Evolutionary conservation across 2,329 filamentous ascomycete genomes (phyloP).

Genomic region (Colletotrichum navitas): DNA sequence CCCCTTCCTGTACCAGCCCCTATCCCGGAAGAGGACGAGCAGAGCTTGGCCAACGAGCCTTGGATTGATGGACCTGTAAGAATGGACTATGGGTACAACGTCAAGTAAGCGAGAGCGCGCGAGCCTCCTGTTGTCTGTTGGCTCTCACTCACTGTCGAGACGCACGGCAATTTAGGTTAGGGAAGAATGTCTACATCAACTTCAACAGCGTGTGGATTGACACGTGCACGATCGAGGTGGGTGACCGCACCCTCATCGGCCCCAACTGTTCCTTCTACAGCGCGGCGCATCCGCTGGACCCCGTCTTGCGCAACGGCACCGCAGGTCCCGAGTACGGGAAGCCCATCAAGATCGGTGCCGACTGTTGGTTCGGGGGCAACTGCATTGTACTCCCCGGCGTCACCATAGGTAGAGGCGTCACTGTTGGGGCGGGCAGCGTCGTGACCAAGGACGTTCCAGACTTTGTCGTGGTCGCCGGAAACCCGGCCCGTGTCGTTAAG

Average conservation of each 20-base stretch:
- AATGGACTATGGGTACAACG: conserved; percentile 83
- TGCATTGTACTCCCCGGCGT: conserved; percentile 80
- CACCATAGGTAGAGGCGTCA: conserved; percentile 79
- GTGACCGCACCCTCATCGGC: conserved; percentile 81
- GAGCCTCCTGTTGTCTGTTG: conserved; percentile 35
- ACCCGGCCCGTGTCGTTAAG: conserved; percentile 72
- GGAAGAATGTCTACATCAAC: conserved; percentile 81
- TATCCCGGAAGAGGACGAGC: conserved; percentile 61
- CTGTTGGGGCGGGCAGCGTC: conserved; percentile 84
- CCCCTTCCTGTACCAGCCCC: neutral
- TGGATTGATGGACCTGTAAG: conserved; percentile 78
- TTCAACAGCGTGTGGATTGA: conserved; percentile 82
- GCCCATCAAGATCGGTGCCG: conserved; percentile 81
- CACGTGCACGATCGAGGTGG: conserved; percentile 80
- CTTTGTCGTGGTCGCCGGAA: conserved; percentile 74
- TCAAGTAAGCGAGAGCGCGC: conserved; percentile 57
- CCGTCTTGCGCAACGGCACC: conserved; percentile 78
- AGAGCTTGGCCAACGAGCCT: conserved; percentile 75
- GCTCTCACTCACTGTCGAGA: neutral
- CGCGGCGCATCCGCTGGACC: conserved; percentile 83
- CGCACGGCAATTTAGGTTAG: conserved; percentile 60
- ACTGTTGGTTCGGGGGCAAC: conserved; percentile 84
- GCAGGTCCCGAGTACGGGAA: conserved; percentile 81
- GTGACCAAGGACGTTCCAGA: conserved; percentile 82
- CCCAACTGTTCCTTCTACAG: conserved; percentile 82